These are phyloP conservation scores for Fremontodendron californicum DNA, from an alignment of 345 rosid genomes.

Conservation along the genomic window DNA sequence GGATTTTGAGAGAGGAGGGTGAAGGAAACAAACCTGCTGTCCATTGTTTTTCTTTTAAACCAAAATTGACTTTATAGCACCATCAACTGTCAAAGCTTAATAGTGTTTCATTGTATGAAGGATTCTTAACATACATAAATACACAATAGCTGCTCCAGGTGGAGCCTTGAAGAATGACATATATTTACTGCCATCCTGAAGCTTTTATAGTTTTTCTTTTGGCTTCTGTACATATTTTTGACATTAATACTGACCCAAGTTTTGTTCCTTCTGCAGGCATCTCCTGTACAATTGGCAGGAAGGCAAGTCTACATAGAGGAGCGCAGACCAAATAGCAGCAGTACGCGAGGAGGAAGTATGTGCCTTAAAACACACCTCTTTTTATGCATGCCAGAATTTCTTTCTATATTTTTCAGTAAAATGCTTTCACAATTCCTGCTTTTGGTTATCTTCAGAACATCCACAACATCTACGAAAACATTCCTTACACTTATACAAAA, in stretches of 20 bases:
- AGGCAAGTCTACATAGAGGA: conserved; percentile 86
- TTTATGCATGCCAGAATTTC: neutral
- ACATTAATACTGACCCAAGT: neutral
- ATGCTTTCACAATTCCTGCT: neutral
- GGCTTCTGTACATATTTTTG: neutral
- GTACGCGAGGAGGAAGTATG: conserved; percentile 88
- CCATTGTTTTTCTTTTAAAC: neutral
- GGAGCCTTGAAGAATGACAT: neutral
- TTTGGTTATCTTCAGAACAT: neutral
- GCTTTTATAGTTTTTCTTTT: neutral
- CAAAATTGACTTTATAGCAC: neutral
- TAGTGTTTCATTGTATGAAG: neutral
- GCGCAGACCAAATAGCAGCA: conserved; percentile 80
- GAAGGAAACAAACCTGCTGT: neutral
- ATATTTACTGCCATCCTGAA: neutral
- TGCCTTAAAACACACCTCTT: neutral
- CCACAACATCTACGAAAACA: neutral
- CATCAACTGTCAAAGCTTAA: neutral
- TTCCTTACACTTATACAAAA: neutral
- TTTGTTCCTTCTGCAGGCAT: conserved; percentile 46
- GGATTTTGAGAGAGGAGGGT: neutral
- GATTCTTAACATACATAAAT: neutral
- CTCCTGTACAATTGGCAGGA: conserved; percentile 87
- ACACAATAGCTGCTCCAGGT: neutral
- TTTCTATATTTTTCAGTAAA: neutral